Evolutionary conservation across 129 eudicot species (phyloP), one percentile per base, ranked within the genome.

Genomic region (Tagetes patula): DNA sequence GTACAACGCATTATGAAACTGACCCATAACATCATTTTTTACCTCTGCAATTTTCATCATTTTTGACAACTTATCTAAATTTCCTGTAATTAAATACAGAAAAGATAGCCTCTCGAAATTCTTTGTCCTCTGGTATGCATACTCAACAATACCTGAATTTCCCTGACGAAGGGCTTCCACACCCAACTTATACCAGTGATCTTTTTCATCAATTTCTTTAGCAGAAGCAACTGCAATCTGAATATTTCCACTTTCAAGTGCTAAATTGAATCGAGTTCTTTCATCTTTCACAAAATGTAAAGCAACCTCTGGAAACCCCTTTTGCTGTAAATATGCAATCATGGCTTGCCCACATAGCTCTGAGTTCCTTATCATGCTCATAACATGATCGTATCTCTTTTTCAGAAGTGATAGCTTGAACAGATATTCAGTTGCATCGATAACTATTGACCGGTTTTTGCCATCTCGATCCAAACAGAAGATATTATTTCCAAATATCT

Each of bases 211-310:
- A 30, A 88, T 85, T 65, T 85, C 87, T 58, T 88, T 88, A 1
- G 95, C 95, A 60, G 95, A 88, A 36, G 87, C 95, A 54, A 88
- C 86, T 0, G 95, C 95, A 69, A 83, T 85, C 71, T 88, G 88
- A 42, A 88, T 88, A 78, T 88, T 85, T 38, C 95, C 95, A 66
- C 95, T 85, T 76, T 88, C 95, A 63, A 88, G 84, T 11, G 95
- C 95, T 48, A 88, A 64, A 75, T 85, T 88, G 70, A 88, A 88
- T 3, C 95, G 88, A 13, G 88, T 85, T 40, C 85, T 72, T 65
- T 88, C 95, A 66, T 88, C 95, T 70, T 85, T 88, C 77, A 88
- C 95, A 39, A 88, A 88, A 81, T 88, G 89, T 38, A 88, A 86
- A 20, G 95, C 95, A 65, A 88, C 91, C 55, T 87, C 88, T 3